Evolutionary conservation across 2,329 filamentous ascomycete species (phyloP).

Genomic region (Penicillium thymicola): DNA sequence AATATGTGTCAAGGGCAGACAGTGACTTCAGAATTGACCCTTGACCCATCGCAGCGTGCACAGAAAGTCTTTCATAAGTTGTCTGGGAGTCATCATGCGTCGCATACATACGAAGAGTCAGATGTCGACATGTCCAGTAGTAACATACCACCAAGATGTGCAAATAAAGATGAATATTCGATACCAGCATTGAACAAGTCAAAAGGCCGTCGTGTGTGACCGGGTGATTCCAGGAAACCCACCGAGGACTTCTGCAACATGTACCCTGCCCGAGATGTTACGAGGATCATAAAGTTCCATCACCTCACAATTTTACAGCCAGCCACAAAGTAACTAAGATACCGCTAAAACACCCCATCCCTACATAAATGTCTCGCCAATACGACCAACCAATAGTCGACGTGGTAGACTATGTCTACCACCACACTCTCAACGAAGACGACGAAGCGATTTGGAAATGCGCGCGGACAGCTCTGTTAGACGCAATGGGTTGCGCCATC

Average conservation of each 20-base stretch:
- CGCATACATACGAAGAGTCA: conserved; percentile 14
- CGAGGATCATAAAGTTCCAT: background rate
- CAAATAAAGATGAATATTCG: no score
- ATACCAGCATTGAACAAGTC: background rate
- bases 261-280: background rate
- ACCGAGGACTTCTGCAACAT: background rate
- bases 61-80: conserved; percentile 56
- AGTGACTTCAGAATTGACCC: conserved; percentile 57
- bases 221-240: background rate
- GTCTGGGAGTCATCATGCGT: conserved; percentile 42
- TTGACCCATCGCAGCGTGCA: conserved; percentile 53
- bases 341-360: background rate
- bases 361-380: conserved; percentile 26
- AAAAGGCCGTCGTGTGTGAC: background rate
- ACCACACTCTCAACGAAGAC: conserved; percentile 12
- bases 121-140: conserved; percentile 11
- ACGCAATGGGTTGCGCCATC: conserved; percentile 27
- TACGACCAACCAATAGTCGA: conserved; percentile 37
- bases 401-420: conserved; percentile 23
- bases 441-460: conserved; percentile 18
- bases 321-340: background rate
- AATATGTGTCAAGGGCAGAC: conserved; percentile 53
- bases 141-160: background rate
- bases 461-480: conserved; percentile 24
- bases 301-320: no score